These are phyloP conservation scores for Protea cynaroides DNA, from an alignment of 164 flowering plant genomes.

Conservation along the genomic window DNA sequence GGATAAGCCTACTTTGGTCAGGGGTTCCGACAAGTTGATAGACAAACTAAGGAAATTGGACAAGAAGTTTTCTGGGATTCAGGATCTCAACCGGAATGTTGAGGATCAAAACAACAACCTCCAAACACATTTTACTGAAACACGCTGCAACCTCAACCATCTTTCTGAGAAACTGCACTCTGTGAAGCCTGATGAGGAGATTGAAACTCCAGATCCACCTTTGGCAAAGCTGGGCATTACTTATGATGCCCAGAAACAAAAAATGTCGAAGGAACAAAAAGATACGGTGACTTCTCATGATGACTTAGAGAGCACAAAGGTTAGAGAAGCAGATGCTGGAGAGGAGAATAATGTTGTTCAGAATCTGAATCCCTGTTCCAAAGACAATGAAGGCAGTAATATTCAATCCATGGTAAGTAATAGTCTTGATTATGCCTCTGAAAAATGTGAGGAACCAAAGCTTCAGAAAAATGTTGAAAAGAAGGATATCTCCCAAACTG, in stretches of 20 bases:
- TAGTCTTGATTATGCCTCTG: background rate
- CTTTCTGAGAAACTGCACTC: too few species aligned
- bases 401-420: background rate
- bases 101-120: constrained; percentile 31
- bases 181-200: constrained; percentile 5
- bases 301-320: background rate
- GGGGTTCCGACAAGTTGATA: constrained; percentile 26
- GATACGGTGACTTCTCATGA: constrained; percentile 4
- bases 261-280: constrained; percentile 7
- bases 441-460: too few species aligned
- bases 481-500: too few species aligned
- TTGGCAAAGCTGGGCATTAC: constrained; percentile 10
- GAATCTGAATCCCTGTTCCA: background rate
- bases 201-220: constrained; percentile 7
- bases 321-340: background rate
- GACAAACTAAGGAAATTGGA: constrained; percentile 38
- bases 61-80: constrained; percentile 31
- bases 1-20: constrained; percentile 30
- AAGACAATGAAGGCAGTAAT: background rate
- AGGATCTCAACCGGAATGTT: constrained; percentile 31
- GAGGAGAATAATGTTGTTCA: background rate
- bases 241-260: background rate
- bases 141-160: constrained; percentile 12
- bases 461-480: too few species aligned
- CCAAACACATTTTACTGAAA: constrained; percentile 36